Percentiles rank a stretch among this genome's conserved stretches.
phyloP scores from a whole-genome alignment of 78 protist species.

The Speleostelium caveatum region DNA sequence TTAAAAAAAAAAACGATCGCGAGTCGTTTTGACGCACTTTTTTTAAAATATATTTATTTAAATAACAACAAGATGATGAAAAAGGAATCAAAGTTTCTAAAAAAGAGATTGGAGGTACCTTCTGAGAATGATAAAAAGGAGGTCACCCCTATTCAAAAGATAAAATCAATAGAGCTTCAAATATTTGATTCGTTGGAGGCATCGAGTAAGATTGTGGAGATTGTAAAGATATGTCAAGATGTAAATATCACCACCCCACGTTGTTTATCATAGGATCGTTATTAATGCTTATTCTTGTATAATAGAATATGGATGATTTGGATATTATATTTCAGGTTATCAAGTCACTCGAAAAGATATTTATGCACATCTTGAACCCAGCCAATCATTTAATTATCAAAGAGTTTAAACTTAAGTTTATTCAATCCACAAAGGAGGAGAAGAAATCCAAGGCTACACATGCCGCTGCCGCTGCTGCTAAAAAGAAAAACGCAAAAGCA shows the following conservation, averaged over 20 bases:
- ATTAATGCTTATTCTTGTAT: background rate
- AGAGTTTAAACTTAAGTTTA: constrained; percentile 13
- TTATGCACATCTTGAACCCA: constrained; percentile 31
- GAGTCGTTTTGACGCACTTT: too few species aligned
- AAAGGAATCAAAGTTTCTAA: background rate
- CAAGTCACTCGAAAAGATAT: constrained; percentile 63
- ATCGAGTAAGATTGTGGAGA: constrained; percentile 44
- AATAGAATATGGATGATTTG: constrained; percentile 37
- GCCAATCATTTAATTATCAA: constrained; percentile 2
- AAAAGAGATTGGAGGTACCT: too few species aligned
- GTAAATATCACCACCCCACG: background rate
- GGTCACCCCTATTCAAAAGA: constrained; percentile 20
- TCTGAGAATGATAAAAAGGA: background rate
- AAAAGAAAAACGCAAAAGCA: background rate
- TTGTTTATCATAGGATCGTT: background rate
- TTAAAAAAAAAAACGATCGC: too few species aligned
- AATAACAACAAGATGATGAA: too few species aligned
- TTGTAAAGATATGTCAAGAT: constrained; percentile 38
- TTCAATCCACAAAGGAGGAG: background rate
- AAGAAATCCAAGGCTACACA: background rate
- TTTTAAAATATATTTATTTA: too few species aligned
- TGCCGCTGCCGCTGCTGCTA: too few species aligned
- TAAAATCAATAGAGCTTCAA: constrained; percentile 24
- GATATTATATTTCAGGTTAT: constrained; percentile 63
- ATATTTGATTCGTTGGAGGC: constrained; percentile 33